phyloP scores from a whole-genome alignment of 1,139 yeast genomes.

The Candida sp. region DNA sequence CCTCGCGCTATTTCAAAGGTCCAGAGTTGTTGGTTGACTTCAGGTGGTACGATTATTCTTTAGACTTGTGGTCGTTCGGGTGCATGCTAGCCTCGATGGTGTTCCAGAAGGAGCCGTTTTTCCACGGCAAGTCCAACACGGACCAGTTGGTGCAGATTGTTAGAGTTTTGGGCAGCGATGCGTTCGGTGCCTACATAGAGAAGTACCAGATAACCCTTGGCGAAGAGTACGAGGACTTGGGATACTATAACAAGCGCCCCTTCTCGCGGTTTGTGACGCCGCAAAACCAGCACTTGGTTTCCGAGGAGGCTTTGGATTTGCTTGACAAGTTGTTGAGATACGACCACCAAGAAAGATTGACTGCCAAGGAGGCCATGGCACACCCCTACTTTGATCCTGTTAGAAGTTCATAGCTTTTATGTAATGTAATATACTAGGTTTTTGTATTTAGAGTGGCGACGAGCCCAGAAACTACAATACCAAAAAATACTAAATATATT shows the following conservation, averaged over 20 bases:
- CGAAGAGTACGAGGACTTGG: slow-evolving; percentile 83
- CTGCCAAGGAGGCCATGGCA: slow-evolving; percentile 94
- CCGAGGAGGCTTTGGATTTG: slow-evolving; percentile 77
- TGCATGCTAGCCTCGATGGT: slow-evolving; percentile 98
- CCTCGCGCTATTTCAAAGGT: slow-evolving; percentile 97
- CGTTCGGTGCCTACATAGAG: slow-evolving; percentile 69
- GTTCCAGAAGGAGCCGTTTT: slow-evolving; percentile 95
- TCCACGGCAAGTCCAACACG: slow-evolving; percentile 95
- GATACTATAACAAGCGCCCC: slow-evolving; percentile 82
- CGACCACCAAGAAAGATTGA: slow-evolving; percentile 94
- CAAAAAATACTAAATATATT: too few relatives aligned
- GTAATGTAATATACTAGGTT: neutral
- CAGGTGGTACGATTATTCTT: slow-evolving; percentile 91
- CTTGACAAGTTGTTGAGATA: slow-evolving; percentile 83
- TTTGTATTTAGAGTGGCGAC: too few relatives aligned
- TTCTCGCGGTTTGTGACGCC: slow-evolving; percentile 85
- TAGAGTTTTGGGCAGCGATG: slow-evolving; percentile 90
- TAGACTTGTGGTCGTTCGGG: slow-evolving; percentile 97
- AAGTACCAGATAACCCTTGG: slow-evolving; percentile 81
- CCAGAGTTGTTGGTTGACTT: slow-evolving; percentile 96
- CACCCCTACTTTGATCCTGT: slow-evolving; percentile 68
- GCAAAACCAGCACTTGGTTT: slow-evolving; percentile 71
- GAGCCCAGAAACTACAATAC: too few relatives aligned
- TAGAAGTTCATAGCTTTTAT: slow-evolving; percentile 12
- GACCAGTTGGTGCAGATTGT: slow-evolving; percentile 97